A percentile compares a stretch with the other conserved stretches of the same genome.
These are phyloP conservation scores for Pseudofabraea citricarpa DNA, from an alignment of 2,329 filamentous ascomycete genomes.

Conservation along the genomic window DNA sequence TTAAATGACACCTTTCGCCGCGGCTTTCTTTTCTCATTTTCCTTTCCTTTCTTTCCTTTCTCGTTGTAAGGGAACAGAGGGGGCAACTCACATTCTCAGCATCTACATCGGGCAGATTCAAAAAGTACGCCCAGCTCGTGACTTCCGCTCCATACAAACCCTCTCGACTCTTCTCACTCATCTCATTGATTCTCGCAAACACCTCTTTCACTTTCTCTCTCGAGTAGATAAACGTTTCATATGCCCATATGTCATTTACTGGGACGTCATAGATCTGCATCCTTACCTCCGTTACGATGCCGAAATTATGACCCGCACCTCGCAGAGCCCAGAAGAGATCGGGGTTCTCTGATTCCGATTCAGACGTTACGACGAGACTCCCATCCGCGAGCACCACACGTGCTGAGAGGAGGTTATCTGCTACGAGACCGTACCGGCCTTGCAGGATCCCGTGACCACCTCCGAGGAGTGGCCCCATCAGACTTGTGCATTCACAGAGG, in stretches of 20 bases:
- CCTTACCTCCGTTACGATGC: conserved; percentile 35
- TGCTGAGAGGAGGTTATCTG: conserved; percentile 38
- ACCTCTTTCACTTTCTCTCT: conserved; percentile 22
- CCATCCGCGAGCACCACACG: conserved; percentile 41
- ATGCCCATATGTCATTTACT: conserved; percentile 5
- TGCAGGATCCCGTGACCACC: conserved; percentile 35
- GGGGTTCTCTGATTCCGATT: conserved; percentile 30
- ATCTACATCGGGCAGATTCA: conserved; percentile 33
- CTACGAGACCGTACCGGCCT: conserved; percentile 34
- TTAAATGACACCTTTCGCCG: no score
- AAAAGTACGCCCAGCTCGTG: conserved; percentile 43
- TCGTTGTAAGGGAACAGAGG: no score
- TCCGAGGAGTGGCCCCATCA: conserved; percentile 26
- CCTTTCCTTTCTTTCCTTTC: no score
- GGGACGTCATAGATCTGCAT: conserved; percentile 19
- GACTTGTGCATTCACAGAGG: conserved; percentile 31
- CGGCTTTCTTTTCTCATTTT: no score
- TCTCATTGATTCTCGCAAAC: conserved; percentile 24
- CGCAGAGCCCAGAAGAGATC: conserved; percentile 41
- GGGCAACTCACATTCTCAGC: conserved; percentile 25
- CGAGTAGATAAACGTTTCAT: conserved; percentile 18
- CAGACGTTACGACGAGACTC: conserved; percentile 38
- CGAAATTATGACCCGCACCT: conserved; percentile 32
- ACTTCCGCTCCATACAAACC: conserved; percentile 32
- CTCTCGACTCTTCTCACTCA: neutral